Evolutionary conservation across 805 yeast genomes (phyloP).

Genomic region (Lachancea lanzarotensis): DNA sequence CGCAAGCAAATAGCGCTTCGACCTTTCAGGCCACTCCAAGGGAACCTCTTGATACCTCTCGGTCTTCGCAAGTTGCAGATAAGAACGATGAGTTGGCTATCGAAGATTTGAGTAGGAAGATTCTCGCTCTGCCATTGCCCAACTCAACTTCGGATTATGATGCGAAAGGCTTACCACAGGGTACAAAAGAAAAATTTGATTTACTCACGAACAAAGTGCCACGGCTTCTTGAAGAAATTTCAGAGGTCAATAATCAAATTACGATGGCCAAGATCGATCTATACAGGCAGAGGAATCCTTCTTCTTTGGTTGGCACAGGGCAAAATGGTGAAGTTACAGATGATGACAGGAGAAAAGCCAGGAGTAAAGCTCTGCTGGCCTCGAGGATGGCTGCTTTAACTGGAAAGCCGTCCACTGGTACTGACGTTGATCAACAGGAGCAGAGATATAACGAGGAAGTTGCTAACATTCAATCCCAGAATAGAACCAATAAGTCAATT

Average conservation of each 20-base stretch:
- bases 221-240: constrained; percentile 54
- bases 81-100: constrained; percentile 47
- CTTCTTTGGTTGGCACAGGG: constrained; percentile 73
- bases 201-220: constrained; percentile 69
- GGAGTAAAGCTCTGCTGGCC: constrained; percentile 67
- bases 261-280: constrained; percentile 58
- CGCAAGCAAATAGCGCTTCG: constrained; percentile 20
- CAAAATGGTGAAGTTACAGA: constrained; percentile 84
- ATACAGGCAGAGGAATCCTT: constrained; percentile 61
- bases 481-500: constrained; percentile 49
- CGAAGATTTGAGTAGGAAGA: constrained; percentile 56
- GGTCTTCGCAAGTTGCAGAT: constrained; percentile 14
- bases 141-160: constrained; percentile 17
- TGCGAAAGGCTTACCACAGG: constrained; percentile 31
- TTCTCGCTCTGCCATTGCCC: constrained; percentile 40
- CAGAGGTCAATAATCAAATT: constrained; percentile 60
- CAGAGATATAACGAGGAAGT: constrained; percentile 43
- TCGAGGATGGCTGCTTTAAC: constrained; percentile 92
- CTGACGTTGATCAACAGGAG: constrained; percentile 34
- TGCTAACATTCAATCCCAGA: constrained; percentile 45
- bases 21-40: constrained; percentile 18
- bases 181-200: constrained; percentile 52
- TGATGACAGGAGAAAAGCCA: constrained; percentile 71
- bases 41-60: neutral
- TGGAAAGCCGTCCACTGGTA: constrained; percentile 52